Evolutionary conservation across 2,329 filamentous ascomycete genomes (phyloP).

Genomic region (Nigrospora osmanthi): DNA sequence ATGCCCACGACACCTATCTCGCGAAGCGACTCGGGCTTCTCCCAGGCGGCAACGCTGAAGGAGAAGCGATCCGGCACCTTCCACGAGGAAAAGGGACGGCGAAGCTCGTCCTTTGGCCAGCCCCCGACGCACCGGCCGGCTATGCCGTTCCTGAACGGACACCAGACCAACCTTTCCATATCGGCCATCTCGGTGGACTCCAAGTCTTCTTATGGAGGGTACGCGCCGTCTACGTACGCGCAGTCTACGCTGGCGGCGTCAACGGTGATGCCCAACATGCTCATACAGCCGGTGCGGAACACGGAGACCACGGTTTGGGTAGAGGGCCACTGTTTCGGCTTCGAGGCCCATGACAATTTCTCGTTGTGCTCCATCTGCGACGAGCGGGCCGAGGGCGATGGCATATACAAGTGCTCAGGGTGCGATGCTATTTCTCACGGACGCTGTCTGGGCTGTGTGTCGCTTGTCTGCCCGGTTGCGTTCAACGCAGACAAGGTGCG

Average conservation of each 20-base stretch:
- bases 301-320: constrained; percentile 77
- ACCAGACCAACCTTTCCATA: constrained; percentile 50
- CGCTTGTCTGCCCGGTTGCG: constrained; percentile 54
- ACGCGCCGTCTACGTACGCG: constrained; percentile 77
- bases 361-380: constrained; percentile 68
- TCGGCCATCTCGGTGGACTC: constrained; percentile 55
- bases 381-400: constrained; percentile 63
- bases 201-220: constrained; percentile 65
- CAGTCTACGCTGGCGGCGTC: constrained; percentile 80
- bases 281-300: constrained; percentile 70
- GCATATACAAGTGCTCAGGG: constrained; percentile 65
- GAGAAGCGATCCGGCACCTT: constrained; percentile 96
- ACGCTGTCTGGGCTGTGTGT: constrained; percentile 54
- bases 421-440: constrained; percentile 52
- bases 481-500: constrained; percentile 56
- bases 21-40: constrained; percentile 85
- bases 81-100: constrained; percentile 62
- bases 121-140: constrained; percentile 60
- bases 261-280: constrained; percentile 79
- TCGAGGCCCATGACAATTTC: constrained; percentile 48
- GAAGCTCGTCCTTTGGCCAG: constrained; percentile 88
- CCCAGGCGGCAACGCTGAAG: constrained; percentile 73
- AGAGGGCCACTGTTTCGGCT: constrained; percentile 75
- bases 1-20: constrained; percentile 74
- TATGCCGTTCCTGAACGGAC: constrained; percentile 64